These are phyloP conservation scores for Pulicaria dysenterica DNA, from an alignment of 129 eudicot genomes.

Conservation along the genomic window DNA sequence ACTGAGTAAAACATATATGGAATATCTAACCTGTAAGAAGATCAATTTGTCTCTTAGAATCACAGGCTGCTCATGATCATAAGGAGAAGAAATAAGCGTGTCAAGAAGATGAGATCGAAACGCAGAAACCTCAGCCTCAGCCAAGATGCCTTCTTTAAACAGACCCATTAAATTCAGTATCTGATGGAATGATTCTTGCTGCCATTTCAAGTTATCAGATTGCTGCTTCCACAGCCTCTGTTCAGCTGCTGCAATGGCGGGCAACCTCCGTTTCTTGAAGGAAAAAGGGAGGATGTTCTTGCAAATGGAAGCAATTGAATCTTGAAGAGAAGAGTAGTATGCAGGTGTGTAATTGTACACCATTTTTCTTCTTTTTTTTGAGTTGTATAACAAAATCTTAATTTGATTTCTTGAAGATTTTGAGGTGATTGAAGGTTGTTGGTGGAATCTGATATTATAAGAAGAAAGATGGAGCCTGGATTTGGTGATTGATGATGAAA, in stretches of 20 bases:
- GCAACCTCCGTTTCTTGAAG: conserved; percentile 69
- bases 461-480: background rate
- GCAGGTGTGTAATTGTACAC: conserved; percentile 75
- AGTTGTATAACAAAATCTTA: background rate
- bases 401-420: background rate
- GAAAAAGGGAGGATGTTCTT: conserved; percentile 85
- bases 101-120: conserved; percentile 78
- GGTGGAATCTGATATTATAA: conserved; percentile 25
- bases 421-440: conserved; percentile 21
- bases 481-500: conserved; percentile 23
- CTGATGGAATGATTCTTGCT: conserved; percentile 91
- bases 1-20: background rate
- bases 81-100: conserved; percentile 45
- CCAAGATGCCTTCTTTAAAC: conserved; percentile 81
- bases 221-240: conserved; percentile 46
- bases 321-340: conserved; percentile 82
- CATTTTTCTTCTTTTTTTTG: conserved; percentile 36
- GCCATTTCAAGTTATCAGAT: conserved; percentile 93
- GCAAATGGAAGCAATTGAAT: conserved; percentile 85
- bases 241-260: conserved; percentile 72
- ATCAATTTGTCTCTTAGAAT: conserved; percentile 83
- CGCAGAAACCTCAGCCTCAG: conserved; percentile 67
- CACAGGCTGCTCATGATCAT: conserved; percentile 51
- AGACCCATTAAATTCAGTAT: conserved; percentile 74
- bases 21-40: conserved; percentile 85